Evolutionary conservation across 2,329 filamentous ascomycete genomes (phyloP).

Genomic region (Monilinia laxa): DNA sequence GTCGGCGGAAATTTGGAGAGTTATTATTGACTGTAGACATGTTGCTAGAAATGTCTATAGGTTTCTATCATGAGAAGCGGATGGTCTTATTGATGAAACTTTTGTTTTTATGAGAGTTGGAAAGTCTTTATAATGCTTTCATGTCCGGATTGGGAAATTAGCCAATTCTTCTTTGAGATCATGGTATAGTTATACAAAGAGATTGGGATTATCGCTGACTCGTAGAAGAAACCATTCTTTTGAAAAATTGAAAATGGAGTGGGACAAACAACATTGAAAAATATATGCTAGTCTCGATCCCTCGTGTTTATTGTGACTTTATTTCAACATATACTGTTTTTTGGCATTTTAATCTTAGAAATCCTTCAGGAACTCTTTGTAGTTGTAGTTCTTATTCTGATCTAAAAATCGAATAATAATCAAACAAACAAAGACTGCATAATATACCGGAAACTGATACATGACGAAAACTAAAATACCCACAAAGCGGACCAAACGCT

Average conservation of each 20-base stretch:
- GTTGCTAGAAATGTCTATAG: neutral
- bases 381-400: neutral
- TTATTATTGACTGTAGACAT: neutral
- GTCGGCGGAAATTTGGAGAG: too few relatives aligned
- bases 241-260: too few relatives aligned
- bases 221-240: too few relatives aligned
- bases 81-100: neutral
- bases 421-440: neutral
- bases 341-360: too few relatives aligned
- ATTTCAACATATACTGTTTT: neutral
- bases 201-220: neutral
- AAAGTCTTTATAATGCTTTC: neutral
- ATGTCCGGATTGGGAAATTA: neutral
- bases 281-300: too few relatives aligned
- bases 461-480: neutral
- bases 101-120: neutral
- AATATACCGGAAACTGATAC: neutral
- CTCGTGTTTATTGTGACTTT: too few relatives aligned
- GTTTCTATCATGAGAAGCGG: neutral
- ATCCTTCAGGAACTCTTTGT: neutral
- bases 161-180: neutral
- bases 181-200: neutral
- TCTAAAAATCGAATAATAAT: neutral
- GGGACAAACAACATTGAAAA: too few relatives aligned
- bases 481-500: neutral